Percentiles rank a stretch among this genome's conserved stretches.
Conservation (phyloP, 768 basidiomycete genomes). For the Naganishia friedmannii region DNA sequence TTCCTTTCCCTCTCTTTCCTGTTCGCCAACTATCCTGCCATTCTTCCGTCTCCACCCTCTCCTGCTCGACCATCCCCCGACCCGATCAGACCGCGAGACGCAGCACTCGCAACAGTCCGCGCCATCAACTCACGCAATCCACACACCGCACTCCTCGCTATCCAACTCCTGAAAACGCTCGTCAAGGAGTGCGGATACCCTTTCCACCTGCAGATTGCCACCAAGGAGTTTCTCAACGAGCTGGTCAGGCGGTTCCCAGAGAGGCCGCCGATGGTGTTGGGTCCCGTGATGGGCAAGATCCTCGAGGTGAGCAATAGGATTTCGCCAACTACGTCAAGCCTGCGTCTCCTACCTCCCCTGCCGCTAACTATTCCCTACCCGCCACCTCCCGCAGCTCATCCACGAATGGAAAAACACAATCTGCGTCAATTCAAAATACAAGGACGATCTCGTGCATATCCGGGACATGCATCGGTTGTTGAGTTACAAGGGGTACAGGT, state of each 20-base stretch:
- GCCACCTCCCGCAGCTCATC: slow-evolving; percentile 58
- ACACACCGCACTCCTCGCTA: slow-evolving; percentile 80
- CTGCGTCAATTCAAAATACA: slow-evolving; percentile 82
- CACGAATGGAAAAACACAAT: slow-evolving; percentile 92
- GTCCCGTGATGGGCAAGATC: slow-evolving; percentile 90
- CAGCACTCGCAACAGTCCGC: slow-evolving; percentile 75
- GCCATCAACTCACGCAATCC: slow-evolving; percentile 89
- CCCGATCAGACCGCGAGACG: slow-evolving; percentile 74
- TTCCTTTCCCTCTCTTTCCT: too few relatives aligned
- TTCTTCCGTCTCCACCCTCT: too few relatives aligned
- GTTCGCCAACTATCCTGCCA: too few relatives aligned
- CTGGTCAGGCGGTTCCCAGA: slow-evolving; percentile 97
- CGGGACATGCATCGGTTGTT: slow-evolving; percentile 94
- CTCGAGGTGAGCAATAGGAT: slow-evolving; percentile 58
- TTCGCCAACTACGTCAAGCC: too few relatives aligned
- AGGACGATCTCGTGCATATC: slow-evolving; percentile 94
- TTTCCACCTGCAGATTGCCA: slow-evolving; percentile 91
- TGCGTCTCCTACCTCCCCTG: not conserved
- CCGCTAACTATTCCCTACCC: slow-evolving; percentile 6
- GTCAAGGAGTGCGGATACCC: slow-evolving; percentile 96
- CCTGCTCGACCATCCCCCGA: not conserved
- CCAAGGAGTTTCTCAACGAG: slow-evolving; percentile 97
- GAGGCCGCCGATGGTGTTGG: slow-evolving; percentile 89
- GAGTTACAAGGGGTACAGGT: slow-evolving; percentile 74
- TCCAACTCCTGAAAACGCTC: slow-evolving; percentile 80